Base-by-base conservation (phyloP, 75 land plant species). In the Sequoia sempervirens region DNA sequence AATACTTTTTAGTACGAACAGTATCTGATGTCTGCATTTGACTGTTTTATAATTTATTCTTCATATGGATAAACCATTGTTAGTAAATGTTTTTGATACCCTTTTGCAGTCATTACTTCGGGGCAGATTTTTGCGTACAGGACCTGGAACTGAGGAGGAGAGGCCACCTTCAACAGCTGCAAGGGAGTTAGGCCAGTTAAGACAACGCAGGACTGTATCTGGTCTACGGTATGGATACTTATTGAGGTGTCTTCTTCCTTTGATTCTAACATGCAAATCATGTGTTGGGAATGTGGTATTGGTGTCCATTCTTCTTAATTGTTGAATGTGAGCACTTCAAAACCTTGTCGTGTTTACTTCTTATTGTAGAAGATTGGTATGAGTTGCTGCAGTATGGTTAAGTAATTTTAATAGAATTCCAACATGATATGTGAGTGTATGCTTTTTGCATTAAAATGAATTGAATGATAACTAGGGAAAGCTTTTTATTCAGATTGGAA, bases 111-210 rank as follows among this genome's bases (percentile, higher is more conserved):
- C 93, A 79, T 81, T 96, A 50, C 90, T 97, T 9, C 90, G 98
- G 86, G 99, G 99, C 80, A 89, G 99, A 89, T 97, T 95, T 85
- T 85, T 97, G 81, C 89, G 91, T 32, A 92, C 88, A 87, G 96
- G 90, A 83, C 84, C 86, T 54, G 80, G 90, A 17, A 76, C 50
- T 53, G 94, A 92, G 81, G 95, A 93, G 32, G 93, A 91, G 88
- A 88, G 98, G 76, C 92, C 94, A 58, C 91, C 92, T 74, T 97
- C 97, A 54, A 84, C 87, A 73, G 98, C 99, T 82, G 92, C 94
- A 34, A 89, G 95, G 79, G 99, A 97, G 85, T 76, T 97, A 64
- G 90, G 90, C 61, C 98, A 94, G 83, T 86, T 97, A 61, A 94
- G 96, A 81, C 99, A 94, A 85, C 83, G 93, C 20, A 89, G 93